phyloP scores from a whole-genome alignment of 495 filamentous ascomycete species.

The Penicillium turbatum region DNA sequence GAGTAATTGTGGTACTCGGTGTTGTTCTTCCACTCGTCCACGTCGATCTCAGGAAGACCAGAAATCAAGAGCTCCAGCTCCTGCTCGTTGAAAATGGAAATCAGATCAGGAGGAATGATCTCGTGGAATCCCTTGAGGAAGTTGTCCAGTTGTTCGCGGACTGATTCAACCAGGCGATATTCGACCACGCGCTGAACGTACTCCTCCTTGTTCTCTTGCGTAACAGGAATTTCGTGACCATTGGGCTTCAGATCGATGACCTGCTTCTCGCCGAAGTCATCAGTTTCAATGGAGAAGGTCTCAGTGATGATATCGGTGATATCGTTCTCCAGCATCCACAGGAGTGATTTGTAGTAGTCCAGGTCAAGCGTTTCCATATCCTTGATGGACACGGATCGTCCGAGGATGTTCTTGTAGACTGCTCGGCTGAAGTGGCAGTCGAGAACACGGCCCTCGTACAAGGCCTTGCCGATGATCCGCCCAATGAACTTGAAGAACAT shows the following conservation, averaged over 20 bases:
- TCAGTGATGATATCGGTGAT: constrained; percentile 99
- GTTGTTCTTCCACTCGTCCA: constrained; percentile 99
- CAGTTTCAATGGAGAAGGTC: constrained; percentile 88
- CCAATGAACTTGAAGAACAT: constrained; percentile 99
- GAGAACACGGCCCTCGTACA: constrained; percentile 92
- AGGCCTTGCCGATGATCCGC: constrained; percentile 95
- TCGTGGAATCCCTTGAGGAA: constrained; percentile 98
- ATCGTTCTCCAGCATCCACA: constrained; percentile 98
- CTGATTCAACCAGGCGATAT: constrained; percentile 83
- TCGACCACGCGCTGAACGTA: constrained; percentile 94
- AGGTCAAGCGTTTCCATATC: constrained; percentile 99
- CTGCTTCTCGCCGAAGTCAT: constrained; percentile 85
- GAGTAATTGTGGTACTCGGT: constrained; percentile 99
- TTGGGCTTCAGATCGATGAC: constrained; percentile 83
- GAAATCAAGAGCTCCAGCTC: constrained; percentile 97
- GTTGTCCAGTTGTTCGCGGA: constrained; percentile 88
- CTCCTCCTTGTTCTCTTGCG: constrained; percentile 97
- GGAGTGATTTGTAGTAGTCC: constrained; percentile 97
- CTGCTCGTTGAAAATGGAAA: constrained; percentile 98
- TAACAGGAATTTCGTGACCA: constrained; percentile 88
- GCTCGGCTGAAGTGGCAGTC: constrained; percentile 99
- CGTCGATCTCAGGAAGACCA: constrained; percentile 92
- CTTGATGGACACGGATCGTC: constrained; percentile 92
- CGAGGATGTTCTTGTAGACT: constrained; percentile 95
- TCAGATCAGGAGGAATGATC: constrained; percentile 89